Base-by-base conservation (phyloP, 2,329 filamentous ascomycete species). In the Colletotrichum noveboracense region DNA sequence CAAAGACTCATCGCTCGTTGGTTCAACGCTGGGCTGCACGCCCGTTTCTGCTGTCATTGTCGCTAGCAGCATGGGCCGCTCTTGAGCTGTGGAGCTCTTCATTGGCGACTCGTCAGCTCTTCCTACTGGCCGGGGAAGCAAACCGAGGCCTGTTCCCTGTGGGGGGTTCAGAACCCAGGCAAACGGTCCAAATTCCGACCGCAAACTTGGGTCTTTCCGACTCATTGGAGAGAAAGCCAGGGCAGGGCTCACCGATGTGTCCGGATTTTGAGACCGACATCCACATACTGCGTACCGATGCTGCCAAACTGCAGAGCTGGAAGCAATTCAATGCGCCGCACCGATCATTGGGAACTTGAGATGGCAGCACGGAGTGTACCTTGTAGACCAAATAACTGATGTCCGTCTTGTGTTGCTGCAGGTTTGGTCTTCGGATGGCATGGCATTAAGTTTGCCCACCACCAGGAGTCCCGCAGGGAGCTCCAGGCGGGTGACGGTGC, bases 111-210 rank as follows among this genome's bases (percentile, higher is more conserved):
- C 62, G 28, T 61, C 66, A 58, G 21, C 30, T 66, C 30, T 48
- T 71, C 38, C 56, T 65, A 68, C 58, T 74, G 52, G 61, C 38
- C 24, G 73, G 70, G 73, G 73, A 73, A 73, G 70, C 56, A 24
- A 58, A 65, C 70, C 62, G 48, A 65, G 34, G 48, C 61, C 52
- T 75, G 72, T 60, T 65, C 55, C 34, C n/a, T n/a, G 55, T 38
- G 70, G 56, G 16, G 14, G 14, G 26, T 32, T 68, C 34, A 24
- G 34, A 67, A 64, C 32, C 68, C 48, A 30, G 67, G 64, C 61
- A 62, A 64, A 43, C 36, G 68, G 68, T 65, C 36, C n/a, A 43
- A 70, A 71, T 21, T 26, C 12, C 14, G 38, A 72, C 69, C 69
- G 38, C 62, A 61, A 43, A 56, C 34, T 32, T 68, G 70, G 55